Evolutionary conservation across 2,329 filamentous ascomycete species (phyloP).

Genomic region (Decorospora gaudefroyi): DNA sequence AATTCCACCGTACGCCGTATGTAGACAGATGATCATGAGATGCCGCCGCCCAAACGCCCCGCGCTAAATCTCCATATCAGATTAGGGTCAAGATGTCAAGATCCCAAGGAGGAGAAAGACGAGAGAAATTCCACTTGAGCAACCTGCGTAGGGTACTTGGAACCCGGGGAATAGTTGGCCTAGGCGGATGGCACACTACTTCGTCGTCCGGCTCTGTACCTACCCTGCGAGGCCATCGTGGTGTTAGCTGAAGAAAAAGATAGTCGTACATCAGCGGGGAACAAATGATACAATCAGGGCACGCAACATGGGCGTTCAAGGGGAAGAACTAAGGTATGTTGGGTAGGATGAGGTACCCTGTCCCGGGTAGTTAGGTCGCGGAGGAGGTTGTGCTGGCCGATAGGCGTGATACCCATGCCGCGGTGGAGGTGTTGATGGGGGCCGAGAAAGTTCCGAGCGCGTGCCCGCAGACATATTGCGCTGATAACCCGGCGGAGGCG

Average conservation of each 20-base stretch:
- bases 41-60: conserved; percentile 22
- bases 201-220: conserved; percentile 40
- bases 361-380: conserved; percentile 28
- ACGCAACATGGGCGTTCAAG: conserved; percentile 26
- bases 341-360: conserved; percentile 36
- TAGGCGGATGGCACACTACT: conserved; percentile 6
- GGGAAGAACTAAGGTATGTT: conserved; percentile 35
- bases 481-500: conserved; percentile 22
- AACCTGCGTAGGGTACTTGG: background rate
- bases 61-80: conserved; percentile 25
- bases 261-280: conserved; percentile 20
- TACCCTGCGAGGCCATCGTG: conserved; percentile 24
- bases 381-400: conserved; percentile 28
- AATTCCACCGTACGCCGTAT: conserved; percentile 15
- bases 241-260: conserved; percentile 28
- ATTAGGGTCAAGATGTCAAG: conserved; percentile 15
- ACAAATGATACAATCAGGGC: conserved; percentile 14
- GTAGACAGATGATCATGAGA: conserved; percentile 20
- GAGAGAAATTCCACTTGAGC: conserved; percentile 11
- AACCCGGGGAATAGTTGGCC: conserved; percentile 1
- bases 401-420: conserved; percentile 23
- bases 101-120: conserved; percentile 3
- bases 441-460: conserved; percentile 26
- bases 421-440: conserved; percentile 29
- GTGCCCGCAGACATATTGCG: conserved; percentile 19